phyloP scores from a whole-genome alignment of 2,329 filamentous ascomycete genomes.

The Mycosphaerella sp. region DNA sequence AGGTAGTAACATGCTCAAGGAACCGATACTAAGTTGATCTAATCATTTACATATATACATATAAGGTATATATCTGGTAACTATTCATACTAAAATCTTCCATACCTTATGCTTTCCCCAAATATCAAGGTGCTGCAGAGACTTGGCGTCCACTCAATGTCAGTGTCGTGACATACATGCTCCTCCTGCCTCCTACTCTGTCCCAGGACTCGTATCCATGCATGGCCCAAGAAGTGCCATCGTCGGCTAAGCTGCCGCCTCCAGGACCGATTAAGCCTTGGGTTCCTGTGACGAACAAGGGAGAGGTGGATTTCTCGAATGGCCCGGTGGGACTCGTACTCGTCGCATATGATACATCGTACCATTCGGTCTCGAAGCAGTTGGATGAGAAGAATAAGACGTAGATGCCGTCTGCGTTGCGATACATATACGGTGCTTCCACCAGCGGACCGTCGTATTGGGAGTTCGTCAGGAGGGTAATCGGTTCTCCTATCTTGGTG shows the following conservation, averaged over 20 bases:
- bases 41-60: too few relatives aligned
- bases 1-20: too few relatives aligned
- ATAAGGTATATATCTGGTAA: too few relatives aligned
- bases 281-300: slow-evolving; percentile 17
- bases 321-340: slow-evolving; percentile 10
- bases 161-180: slow-evolving; percentile 15
- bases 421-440: slow-evolving; percentile 27
- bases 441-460: slow-evolving; percentile 25
- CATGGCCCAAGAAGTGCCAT: slow-evolving; percentile 13
- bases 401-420: slow-evolving; percentile 21
- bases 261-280: slow-evolving; percentile 27
- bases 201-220: slow-evolving; percentile 15
- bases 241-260: slow-evolving; percentile 11
- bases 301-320: slow-evolving; percentile 10
- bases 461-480: slow-evolving; percentile 23
- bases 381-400: slow-evolving; percentile 27
- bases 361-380: slow-evolving; percentile 23
- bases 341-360: slow-evolving; percentile 16
- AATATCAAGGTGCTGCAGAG: background rate
- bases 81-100: too few relatives aligned
- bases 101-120: background rate
- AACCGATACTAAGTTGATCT: too few relatives aligned
- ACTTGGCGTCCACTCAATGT: slow-evolving; percentile 4
- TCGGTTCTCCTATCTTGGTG: slow-evolving; percentile 21
- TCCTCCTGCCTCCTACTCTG: slow-evolving; percentile 9